Evolutionary conservation across 1,284 basidiomycete species (phyloP).

Genomic region (Volvariella surrecta): DNA sequence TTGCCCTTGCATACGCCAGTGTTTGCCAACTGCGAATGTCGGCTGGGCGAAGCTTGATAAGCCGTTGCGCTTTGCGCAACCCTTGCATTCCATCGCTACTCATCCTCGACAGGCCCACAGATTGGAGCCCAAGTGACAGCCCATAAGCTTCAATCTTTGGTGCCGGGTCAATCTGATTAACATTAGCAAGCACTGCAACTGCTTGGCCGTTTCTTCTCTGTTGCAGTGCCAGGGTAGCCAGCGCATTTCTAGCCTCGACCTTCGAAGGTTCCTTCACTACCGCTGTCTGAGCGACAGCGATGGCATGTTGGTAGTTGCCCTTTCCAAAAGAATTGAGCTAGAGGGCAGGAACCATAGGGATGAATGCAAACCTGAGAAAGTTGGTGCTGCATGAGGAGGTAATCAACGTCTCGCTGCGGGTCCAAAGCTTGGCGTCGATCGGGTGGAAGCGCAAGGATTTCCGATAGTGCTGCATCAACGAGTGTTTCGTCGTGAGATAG

Average conservation of each 20-base stretch:
- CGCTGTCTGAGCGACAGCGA: constrained; percentile 46
- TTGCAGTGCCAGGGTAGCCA: constrained; percentile 49
- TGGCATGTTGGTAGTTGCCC: constrained; percentile 41
- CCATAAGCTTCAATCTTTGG: constrained; percentile 20
- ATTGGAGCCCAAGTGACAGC: constrained; percentile 20
- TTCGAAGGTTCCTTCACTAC: constrained; percentile 48
- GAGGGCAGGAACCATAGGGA: not conserved
- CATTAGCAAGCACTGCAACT: constrained; percentile 30
- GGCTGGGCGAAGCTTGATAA: constrained; percentile 62
- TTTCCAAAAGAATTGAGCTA: constrained; percentile 16
- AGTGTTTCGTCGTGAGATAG: constrained; percentile 72
- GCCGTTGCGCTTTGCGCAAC: constrained; percentile 47
- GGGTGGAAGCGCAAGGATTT: constrained; percentile 61
- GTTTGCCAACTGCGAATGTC: constrained; percentile 48
- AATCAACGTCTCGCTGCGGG: constrained; percentile 54
- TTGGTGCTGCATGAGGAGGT: constrained; percentile 60
- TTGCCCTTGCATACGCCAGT: constrained; percentile 38
- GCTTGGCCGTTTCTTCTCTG: constrained; percentile 32
- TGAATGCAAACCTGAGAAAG: constrained; percentile 46
- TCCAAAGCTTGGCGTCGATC: constrained; percentile 59
- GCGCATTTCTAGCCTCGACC: constrained; percentile 34
- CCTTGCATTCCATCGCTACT: constrained; percentile 19
- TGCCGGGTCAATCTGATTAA: constrained; percentile 11
- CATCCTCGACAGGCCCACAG: constrained; percentile 7
- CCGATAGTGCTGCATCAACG: constrained; percentile 81